Base-by-base conservation (phyloP, 805 yeast species). In the Candida krabiensis region DNA sequence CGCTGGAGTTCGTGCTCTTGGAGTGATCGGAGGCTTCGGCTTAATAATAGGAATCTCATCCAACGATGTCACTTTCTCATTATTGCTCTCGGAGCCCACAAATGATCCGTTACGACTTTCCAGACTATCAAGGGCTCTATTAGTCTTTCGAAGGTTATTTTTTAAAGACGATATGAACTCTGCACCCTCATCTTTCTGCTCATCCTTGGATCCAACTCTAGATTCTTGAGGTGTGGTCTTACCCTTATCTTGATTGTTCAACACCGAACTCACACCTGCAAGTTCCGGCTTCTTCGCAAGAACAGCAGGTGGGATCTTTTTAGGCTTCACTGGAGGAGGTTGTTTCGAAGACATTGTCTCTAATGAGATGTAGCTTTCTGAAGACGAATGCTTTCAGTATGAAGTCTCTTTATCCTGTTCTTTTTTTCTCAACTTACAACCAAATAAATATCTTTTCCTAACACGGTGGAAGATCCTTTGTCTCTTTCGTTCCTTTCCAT, bases 301-400 rank as follows among this genome's bases (percentile, higher is more conserved):
- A 3, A 56, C 33, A 16, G 56, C 52, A 0, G 63, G 60, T 5
- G 61, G 54, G 8, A 55, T 37, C 42, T 53, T 60, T n/a, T 56
- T 61, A 9, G 64, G 64, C 23, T 58, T 60, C 18, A 58, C 36
- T 17, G 56, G 47, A 6, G 60, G 60, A n/a, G 66, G 64, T 15
- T 52, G 54, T 35, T 49, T 51, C 28, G 53, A 40, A 31, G 51
- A 35, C 49, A 44, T 53, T 40, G 31, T 27, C 12, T 5, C n/a
- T 6, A 13, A 11, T 6, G n/a, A n/a, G n/a, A n/a, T n/a, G n/a
- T n/a, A n/a, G n/a, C n/a, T n/a, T n/a, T n/a, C n/a, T n/a, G n/a
- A n/a, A n/a, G n/a, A n/a, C n/a, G n/a, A n/a, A n/a, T n/a, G n/a
- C n/a, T n/a, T n/a, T n/a, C n/a, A n/a, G n/a, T 23, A 9, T 12